These are phyloP conservation scores for Clitopilus hobsonii DNA, from an alignment of 768 basidiomycete genomes.

Conservation along the genomic window DNA sequence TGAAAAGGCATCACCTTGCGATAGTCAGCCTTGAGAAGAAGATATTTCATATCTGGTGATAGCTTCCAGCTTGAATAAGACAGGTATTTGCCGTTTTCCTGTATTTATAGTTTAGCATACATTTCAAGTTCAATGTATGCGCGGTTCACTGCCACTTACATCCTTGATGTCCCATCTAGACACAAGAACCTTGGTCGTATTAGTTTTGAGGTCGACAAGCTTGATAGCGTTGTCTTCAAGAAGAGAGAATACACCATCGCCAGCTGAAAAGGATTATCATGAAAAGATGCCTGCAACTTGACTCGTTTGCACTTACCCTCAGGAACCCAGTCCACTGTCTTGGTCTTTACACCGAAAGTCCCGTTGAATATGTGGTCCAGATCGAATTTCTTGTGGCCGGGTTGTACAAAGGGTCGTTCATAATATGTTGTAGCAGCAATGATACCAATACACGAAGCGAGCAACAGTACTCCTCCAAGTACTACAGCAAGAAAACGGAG, in stretches of 20 bases:
- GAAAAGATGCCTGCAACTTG: no score
- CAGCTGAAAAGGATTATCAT: constrained; percentile 55
- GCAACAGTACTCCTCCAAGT: constrained; percentile 50
- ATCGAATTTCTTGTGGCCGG: constrained; percentile 63
- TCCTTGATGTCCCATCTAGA: constrained; percentile 54
- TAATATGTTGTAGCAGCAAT: constrained; percentile 74
- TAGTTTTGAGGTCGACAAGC: constrained; percentile 77
- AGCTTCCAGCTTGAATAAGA: constrained; percentile 66
- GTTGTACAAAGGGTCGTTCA: constrained; percentile 43
- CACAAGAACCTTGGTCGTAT: constrained; percentile 61
- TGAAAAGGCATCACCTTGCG: constrained; percentile 48
- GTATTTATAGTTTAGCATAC: constrained; percentile 3
- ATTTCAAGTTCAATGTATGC: not conserved
- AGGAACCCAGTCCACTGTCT: constrained; percentile 76
- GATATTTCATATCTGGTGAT: constrained; percentile 87
- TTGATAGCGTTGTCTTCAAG: constrained; percentile 59
- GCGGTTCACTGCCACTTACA: constrained; percentile 34
- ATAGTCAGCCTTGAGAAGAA: constrained; percentile 75
- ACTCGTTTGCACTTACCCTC: constrained; percentile 58
- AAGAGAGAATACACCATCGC: constrained; percentile 87
- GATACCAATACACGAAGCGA: constrained; percentile 69
- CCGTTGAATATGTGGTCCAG: constrained; percentile 94
- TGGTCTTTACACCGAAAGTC: constrained; percentile 56
- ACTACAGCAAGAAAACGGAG: constrained; percentile 59
- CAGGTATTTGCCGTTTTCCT: constrained; percentile 56